phyloP scores from a whole-genome alignment of 768 basidiomycete species.

The Boletus rufocinnamomeus region DNA sequence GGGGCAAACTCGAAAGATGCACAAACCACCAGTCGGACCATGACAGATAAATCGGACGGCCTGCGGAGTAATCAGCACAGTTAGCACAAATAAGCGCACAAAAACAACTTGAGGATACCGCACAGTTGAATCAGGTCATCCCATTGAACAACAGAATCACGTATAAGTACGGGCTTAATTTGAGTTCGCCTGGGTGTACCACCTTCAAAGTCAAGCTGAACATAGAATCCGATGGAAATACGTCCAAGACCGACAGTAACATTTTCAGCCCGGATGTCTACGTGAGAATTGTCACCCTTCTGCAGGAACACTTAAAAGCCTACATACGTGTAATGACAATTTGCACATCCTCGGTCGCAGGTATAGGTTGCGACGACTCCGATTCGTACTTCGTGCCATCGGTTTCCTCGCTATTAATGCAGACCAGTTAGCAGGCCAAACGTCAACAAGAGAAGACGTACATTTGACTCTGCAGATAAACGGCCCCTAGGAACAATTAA shows the following conservation, averaged over 20 bases:
- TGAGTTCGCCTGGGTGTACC: constrained; percentile 4
- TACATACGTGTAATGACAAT: constrained; percentile 8
- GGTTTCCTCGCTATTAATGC: not conserved
- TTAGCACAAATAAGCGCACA: not conserved
- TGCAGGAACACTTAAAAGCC: not conserved
- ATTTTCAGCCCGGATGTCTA: constrained; percentile 18
- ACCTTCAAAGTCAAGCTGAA: constrained; percentile 2
- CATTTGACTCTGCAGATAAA: constrained; percentile 3
- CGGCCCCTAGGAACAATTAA: constrained; percentile 1
- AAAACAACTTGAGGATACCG: not conserved
- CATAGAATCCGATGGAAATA: constrained; percentile 20
- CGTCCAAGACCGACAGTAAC: constrained; percentile 8
- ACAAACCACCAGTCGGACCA: constrained; percentile 1
- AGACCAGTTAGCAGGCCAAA: not conserved
- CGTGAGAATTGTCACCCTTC: not conserved
- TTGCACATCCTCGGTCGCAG: not conserved
- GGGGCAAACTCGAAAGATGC: constrained; percentile 11
- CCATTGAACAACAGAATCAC: constrained; percentile 14
- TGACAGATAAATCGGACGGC: not conserved
- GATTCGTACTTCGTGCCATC: not conserved
- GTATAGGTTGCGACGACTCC: not conserved
- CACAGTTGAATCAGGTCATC: constrained; percentile 14
- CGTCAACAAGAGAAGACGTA: not conserved
- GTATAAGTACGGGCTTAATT: constrained; percentile 1
- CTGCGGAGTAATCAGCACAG: not conserved